These are phyloP conservation scores for Globisporangium spinosum DNA, from an alignment of 352 stramenopile genomes.

Conservation along the genomic window DNA sequence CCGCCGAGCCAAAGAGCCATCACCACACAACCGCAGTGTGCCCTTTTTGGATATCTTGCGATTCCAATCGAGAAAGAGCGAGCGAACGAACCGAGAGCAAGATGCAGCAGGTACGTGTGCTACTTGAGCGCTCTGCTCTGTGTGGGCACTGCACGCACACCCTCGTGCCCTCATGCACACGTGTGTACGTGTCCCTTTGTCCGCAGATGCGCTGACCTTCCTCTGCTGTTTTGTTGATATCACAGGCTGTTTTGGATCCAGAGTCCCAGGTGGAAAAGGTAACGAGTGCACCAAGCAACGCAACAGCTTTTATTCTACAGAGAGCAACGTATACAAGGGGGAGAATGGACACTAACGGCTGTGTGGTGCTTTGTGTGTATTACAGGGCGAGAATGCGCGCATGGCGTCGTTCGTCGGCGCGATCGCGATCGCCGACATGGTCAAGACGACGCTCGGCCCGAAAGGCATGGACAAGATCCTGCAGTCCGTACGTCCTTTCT, in stretches of 20 bases:
- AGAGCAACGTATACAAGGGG: neutral
- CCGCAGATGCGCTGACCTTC: neutral
- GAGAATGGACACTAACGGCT: neutral
- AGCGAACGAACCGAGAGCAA: neutral
- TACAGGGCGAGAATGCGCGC: constrained; percentile 97
- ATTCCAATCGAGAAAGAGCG: neutral
- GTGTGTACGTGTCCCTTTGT: neutral
- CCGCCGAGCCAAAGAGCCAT: neutral
- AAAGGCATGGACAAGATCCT: constrained; percentile 99
- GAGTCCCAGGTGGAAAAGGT: constrained; percentile 85
- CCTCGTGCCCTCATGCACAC: too few relatives aligned
- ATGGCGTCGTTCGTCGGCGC: constrained; percentile 98
- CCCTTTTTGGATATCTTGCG: neutral
- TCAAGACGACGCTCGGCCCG: constrained; percentile 99
- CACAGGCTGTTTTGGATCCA: constrained; percentile 64
- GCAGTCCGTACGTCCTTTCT: constrained; percentile 75
- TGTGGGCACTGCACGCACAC: too few relatives aligned
- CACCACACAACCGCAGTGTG: neutral
- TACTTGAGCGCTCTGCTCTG: too few relatives aligned
- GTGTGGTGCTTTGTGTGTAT: neutral
- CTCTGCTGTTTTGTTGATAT: neutral
- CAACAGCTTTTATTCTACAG: neutral
- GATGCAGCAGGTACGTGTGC: neutral
- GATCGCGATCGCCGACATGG: constrained; percentile 99
- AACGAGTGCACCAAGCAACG: neutral